Conservation (phyloP, 2,329 filamentous ascomycete genomes). For the Clonostachys sp. region DNA sequence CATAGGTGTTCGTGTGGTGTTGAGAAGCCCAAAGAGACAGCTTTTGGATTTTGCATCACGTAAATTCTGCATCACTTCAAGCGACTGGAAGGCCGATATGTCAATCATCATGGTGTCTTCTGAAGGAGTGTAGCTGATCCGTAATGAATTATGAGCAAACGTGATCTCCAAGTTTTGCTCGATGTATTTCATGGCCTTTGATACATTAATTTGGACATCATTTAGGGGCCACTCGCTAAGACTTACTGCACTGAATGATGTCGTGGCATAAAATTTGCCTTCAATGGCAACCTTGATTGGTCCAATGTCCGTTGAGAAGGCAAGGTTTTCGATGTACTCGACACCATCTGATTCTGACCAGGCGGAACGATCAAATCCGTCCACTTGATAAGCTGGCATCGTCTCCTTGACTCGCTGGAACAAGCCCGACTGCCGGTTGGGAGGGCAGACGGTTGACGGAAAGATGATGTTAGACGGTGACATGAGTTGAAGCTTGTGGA, state of each 20-base stretch:
- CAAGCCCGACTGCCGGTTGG: slow-evolving; percentile 68
- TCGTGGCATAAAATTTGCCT: slow-evolving; percentile 83
- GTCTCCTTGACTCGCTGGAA: slow-evolving; percentile 66
- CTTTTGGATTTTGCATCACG: slow-evolving; percentile 74
- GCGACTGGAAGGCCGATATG: slow-evolving; percentile 75
- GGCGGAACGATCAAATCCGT: slow-evolving; percentile 66
- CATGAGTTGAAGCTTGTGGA: slow-evolving; percentile 81
- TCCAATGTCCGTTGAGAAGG: slow-evolving; percentile 75
- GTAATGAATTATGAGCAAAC: slow-evolving; percentile 75
- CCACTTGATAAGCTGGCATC: slow-evolving; percentile 20
- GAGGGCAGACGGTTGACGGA: slow-evolving; percentile 61
- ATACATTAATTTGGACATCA: slow-evolving; percentile 3
- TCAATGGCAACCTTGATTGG: slow-evolving; percentile 73
- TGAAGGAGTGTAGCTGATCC: slow-evolving; percentile 81
- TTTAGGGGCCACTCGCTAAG: no score
- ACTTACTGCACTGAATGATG: slow-evolving; percentile 78
- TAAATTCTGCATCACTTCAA: slow-evolving; percentile 88
- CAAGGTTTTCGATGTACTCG: slow-evolving; percentile 74
- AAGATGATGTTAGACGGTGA: slow-evolving; percentile 78
- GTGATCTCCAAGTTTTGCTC: slow-evolving; percentile 63
- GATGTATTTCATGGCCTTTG: slow-evolving; percentile 74
- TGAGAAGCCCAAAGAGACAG: slow-evolving; percentile 79
- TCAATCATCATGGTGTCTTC: slow-evolving; percentile 97
- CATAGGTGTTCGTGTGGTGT: slow-evolving; percentile 85
- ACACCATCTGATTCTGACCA: slow-evolving; percentile 79